phyloP scores from a whole-genome alignment of 768 basidiomycete genomes.

The Suillus bovinus region DNA sequence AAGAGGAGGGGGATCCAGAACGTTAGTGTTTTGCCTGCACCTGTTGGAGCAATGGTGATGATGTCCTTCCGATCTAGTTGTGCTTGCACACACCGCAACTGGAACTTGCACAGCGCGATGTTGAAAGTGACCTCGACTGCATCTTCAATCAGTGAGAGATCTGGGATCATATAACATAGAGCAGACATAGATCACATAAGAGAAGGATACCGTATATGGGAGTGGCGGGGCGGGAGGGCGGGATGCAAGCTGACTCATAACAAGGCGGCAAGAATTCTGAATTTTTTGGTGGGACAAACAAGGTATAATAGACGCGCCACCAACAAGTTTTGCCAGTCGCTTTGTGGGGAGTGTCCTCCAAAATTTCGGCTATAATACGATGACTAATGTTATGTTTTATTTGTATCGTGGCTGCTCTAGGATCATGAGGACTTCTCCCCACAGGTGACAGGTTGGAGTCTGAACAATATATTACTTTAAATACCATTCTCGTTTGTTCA shows the following conservation, averaged over 20 bases:
- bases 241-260: too few species aligned
- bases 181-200: not conserved
- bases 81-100: not conserved
- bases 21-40: slow-evolving; percentile 8
- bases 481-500: too few species aligned
- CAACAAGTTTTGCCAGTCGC: too few species aligned
- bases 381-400: too few species aligned
- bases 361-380: too few species aligned
- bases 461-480: too few species aligned
- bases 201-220: not conserved
- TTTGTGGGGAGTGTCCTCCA: too few species aligned
- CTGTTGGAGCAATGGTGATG: slow-evolving; percentile 15
- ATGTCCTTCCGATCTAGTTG: slow-evolving; percentile 9
- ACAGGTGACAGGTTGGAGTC: too few species aligned
- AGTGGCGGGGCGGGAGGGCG: not conserved
- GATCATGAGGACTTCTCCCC: too few species aligned
- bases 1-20: slow-evolving; percentile 13
- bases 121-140: not conserved
- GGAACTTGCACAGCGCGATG: not conserved
- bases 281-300: not conserved
- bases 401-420: too few species aligned
- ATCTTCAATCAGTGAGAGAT: not conserved
- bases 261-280: too few species aligned
- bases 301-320: not conserved
- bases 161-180: slow-evolving; percentile 1